Evolutionary conservation across 1,284 basidiomycete genomes (phyloP).

Genomic region (Sphaerobolus stellatus): DNA sequence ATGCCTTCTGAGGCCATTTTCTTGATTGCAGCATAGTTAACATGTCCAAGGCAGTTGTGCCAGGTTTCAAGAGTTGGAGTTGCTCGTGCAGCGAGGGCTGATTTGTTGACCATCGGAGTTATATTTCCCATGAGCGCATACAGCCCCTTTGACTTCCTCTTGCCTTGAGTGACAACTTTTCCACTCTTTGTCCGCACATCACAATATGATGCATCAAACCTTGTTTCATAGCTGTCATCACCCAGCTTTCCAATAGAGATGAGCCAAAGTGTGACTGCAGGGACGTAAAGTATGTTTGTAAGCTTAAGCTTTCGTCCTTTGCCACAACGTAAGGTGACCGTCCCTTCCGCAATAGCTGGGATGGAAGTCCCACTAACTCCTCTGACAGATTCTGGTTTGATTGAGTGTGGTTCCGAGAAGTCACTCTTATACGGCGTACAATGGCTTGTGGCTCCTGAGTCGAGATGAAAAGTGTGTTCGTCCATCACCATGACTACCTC

Average conservation of each 20-base stretch:
- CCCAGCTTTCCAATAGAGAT: background rate
- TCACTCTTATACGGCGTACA: background rate
- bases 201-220: background rate
- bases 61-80: slow-evolving; percentile 25
- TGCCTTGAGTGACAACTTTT: background rate
- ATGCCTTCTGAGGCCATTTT: background rate
- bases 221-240: background rate
- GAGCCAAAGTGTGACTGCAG: background rate
- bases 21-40: background rate
- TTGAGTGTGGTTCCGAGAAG: background rate
- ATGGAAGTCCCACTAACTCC: background rate
- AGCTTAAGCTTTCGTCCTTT: background rate
- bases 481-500: too few species aligned
- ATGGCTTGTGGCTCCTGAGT: background rate
- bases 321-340: background rate
- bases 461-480: too few species aligned
- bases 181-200: background rate
- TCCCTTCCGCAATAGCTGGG: background rate
- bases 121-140: too few species aligned
- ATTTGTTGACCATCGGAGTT: background rate
- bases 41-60: too few species aligned
- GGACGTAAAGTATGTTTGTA: background rate
- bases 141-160: background rate
- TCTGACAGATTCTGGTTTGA: background rate
- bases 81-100: background rate